phyloP scores from a whole-genome alignment of 108 stramenopile species.

The Cyclotella atomus region DNA sequence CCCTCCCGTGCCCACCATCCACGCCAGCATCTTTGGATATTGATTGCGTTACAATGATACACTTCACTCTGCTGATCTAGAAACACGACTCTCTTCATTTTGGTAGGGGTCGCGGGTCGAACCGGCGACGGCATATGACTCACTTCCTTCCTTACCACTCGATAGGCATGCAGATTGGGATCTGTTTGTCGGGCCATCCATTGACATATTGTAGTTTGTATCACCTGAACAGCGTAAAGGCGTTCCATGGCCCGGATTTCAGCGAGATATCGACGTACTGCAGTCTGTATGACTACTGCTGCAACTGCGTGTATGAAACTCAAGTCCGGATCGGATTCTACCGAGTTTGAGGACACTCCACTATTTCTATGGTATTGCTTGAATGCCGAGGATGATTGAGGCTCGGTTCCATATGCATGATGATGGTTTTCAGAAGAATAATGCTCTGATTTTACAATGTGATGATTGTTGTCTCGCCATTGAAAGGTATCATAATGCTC shows the following conservation, averaged over 20 bases:
- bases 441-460: conserved; percentile 22
- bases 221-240: conserved; percentile 41
- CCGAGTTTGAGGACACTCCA: conserved; percentile 32
- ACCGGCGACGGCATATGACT: not conserved
- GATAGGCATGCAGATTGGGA: not conserved
- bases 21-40: conserved; percentile 53
- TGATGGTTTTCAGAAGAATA: conserved; percentile 36
- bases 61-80: conserved; percentile 28
- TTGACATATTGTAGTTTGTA: conserved; percentile 33
- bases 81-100: conserved; percentile 41
- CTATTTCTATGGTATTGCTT: conserved; percentile 1
- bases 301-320: conserved; percentile 79
- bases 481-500: conserved; percentile 36
- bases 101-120: not conserved
- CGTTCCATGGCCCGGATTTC: conserved; percentile 47
- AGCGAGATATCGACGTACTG: conserved; percentile 71
- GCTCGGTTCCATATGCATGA: conserved; percentile 7
- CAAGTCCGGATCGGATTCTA: conserved; percentile 42
- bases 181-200: conserved; percentile 30
- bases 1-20: conserved; percentile 46
- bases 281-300: conserved; percentile 81
- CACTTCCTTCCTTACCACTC: not conserved
- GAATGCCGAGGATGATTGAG: conserved; percentile 4
- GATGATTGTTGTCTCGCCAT: conserved; percentile 24
- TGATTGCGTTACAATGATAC: conserved; percentile 28